These are phyloP conservation scores for Schizochytrium sp. DNA, from an alignment of 108 stramenopile species.

Conservation along the genomic window DNA sequence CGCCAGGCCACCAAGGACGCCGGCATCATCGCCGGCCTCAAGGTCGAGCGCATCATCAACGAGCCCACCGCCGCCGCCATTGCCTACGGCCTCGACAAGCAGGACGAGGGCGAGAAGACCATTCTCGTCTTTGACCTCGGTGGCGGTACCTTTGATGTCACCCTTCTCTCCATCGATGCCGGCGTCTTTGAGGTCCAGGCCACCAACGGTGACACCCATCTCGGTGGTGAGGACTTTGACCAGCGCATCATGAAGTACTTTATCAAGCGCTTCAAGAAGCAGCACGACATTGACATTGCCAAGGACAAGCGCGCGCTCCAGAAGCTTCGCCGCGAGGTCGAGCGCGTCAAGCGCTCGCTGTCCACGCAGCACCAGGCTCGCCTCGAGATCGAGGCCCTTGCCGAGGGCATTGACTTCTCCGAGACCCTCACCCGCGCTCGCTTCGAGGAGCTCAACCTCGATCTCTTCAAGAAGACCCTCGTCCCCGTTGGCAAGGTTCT, in stretches of 20 bases:
- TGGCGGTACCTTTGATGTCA: constrained; percentile 94
- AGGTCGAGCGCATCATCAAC: constrained; percentile 90
- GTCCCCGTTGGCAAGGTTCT: constrained; percentile 41
- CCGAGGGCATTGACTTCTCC: constrained; percentile 51
- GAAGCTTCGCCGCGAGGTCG: constrained; percentile 61
- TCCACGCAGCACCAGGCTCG: constrained; percentile 57
- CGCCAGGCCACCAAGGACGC: constrained; percentile 93
- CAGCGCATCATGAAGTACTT: constrained; percentile 70
- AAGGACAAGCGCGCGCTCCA: constrained; percentile 56
- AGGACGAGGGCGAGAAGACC: constrained; percentile 70
- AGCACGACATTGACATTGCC: constrained; percentile 50
- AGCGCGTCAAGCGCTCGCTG: constrained; percentile 67
- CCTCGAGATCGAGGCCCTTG: constrained; percentile 51
- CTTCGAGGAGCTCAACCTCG: constrained; percentile 25
- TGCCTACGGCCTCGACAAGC: constrained; percentile 83
- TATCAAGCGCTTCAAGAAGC: constrained; percentile 61
- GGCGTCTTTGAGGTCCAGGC: constrained; percentile 78
- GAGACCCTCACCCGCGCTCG: constrained; percentile 27
- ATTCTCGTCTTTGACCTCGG: constrained; percentile 96
- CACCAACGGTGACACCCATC: constrained; percentile 77
- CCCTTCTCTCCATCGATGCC: constrained; percentile 62
- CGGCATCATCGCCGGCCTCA: constrained; percentile 81
- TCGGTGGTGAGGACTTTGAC: constrained; percentile 88
- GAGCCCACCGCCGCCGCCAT: constrained; percentile 96
- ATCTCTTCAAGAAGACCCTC: constrained; percentile 22